phyloP scores from a whole-genome alignment of 2,329 filamentous ascomycete genomes.

The Trichothecium roseum region DNA sequence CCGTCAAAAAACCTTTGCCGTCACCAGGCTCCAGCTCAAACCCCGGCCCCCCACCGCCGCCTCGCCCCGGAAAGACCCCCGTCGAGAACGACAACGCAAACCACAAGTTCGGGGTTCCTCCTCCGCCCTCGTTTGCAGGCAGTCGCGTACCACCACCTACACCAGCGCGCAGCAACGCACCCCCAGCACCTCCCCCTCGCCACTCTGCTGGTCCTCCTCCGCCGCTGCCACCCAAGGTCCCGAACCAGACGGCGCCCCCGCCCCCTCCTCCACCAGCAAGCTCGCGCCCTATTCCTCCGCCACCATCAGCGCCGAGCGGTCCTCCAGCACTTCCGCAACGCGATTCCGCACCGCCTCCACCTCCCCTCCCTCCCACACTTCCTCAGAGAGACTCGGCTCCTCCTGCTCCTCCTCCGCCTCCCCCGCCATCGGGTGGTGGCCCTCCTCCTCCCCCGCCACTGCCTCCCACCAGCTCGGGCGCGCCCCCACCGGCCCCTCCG shows the following conservation, averaged over 20 bases:
- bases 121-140: conserved; percentile 50
- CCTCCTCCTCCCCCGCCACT: conserved; percentile 24
- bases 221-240: conserved; percentile 37
- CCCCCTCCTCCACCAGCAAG: conserved; percentile 41
- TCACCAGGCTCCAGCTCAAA: conserved; percentile 9
- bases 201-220: conserved; percentile 26
- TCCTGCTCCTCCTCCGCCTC: conserved; percentile 36
- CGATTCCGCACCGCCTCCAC: conserved; percentile 15
- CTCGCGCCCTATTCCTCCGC: conserved; percentile 41
- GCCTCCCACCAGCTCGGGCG: conserved; percentile 9
- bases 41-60: conserved; percentile 23
- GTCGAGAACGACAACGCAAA: conserved; percentile 47
- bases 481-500: conserved; percentile 31
- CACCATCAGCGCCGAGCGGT: conserved; percentile 31
- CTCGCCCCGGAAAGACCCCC: conserved; percentile 54
- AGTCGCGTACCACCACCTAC: conserved; percentile 16
- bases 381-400: conserved; percentile 5
- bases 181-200: conserved; percentile 18
- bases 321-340: conserved; percentile 25
- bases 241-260: conserved; percentile 22
- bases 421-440: conserved; percentile 12
- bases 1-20: conserved; percentile 13
- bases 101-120: conserved; percentile 61
- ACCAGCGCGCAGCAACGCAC: conserved; percentile 10
- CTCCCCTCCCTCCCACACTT: conserved; percentile 18